Base-by-base conservation (phyloP, 192 early-diverging fungal species). In the Coemansia sp. region DNA sequence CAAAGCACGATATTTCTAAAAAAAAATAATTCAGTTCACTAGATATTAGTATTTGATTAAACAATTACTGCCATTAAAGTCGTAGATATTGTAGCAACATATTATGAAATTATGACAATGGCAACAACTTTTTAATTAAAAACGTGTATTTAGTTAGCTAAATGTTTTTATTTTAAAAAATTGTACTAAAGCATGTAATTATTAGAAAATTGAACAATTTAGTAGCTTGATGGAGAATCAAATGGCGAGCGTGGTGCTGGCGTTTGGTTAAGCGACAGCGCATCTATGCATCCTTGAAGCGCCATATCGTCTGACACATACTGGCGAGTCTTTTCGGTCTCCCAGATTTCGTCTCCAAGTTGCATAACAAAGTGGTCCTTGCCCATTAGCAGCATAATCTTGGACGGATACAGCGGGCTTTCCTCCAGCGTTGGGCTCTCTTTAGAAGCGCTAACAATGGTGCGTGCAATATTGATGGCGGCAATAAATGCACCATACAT, bases 401-500 rank as follows among this genome's bases (percentile, higher is more conserved):
- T 64, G 0, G 68, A 33, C 52, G 75, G 69, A 32, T 44, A 65
- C 35, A 3, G 27, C 11, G 21, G 5, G n/a, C 38, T 40, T 1
- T 43, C 24, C 38, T 71, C 69, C 50, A 76, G 38, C 3, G 24
- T 49, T 1, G 28, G 45, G n/a, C 44, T 45, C 31, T 48, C 25
- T 0, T 31, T 19, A 27, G 19, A 23, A 1, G 3, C 31, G 21
- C 12, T 2, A 4, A 66, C 5, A 1, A 78, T 45, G 16, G 33
- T 23, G 14, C 75, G 56, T 4, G 75, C 57, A 52, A 78, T 68
- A 31, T 78, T 78, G 44, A 65, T 59, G 1, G 61, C 75, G 0
- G 75, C 68, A 25, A 78, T 54, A 32, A 65, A 71, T 1, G 44
- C 75, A 19, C 62, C 65, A 22, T 78, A 61, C 69, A 78, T 78